phyloP scores from a whole-genome alignment of 192 early-diverging fungal genomes.

The Linnemannia schmuckeri region DNA sequence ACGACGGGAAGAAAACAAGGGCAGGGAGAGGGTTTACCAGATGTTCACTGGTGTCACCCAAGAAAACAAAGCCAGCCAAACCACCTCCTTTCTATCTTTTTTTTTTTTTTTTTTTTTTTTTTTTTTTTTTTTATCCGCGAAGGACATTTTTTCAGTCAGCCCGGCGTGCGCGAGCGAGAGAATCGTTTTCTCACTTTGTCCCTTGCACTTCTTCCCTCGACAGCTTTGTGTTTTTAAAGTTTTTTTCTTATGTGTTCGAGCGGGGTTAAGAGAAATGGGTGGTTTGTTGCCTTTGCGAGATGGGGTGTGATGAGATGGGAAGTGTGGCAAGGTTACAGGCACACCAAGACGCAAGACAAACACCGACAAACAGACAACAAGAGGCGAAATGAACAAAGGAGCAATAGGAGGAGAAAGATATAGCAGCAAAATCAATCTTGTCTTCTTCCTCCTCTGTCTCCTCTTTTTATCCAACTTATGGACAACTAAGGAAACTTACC shows the following conservation, averaged over 20 bases:
- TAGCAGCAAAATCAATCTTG: neutral
- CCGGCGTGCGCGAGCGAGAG: neutral
- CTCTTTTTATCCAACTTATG: too few relatives aligned
- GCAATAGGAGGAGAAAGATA: neutral
- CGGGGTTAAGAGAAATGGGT: conserved; percentile 4
- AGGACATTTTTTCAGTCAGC: neutral
- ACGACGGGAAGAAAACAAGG: neutral
- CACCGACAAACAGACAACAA: neutral
- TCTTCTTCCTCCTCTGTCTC: neutral
- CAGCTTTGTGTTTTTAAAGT: neutral
- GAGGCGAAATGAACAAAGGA: neutral
- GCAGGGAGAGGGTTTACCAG: neutral
- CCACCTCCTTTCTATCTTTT: neutral
- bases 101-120: neutral
- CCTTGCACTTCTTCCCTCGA: neutral
- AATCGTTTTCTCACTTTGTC: neutral
- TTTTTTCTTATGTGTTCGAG: neutral
- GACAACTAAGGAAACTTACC: conserved; percentile 17
- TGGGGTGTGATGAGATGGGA: neutral
- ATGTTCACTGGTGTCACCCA: neutral
- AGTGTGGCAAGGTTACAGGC: neutral
- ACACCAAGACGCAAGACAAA: neutral
- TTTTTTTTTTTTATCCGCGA: neutral
- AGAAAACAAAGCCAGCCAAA: conserved; percentile 1
- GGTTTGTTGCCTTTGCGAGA: neutral